phyloP scores from a whole-genome alignment of 352 stramenopile species.

The Globisporangium radiosum region DNA sequence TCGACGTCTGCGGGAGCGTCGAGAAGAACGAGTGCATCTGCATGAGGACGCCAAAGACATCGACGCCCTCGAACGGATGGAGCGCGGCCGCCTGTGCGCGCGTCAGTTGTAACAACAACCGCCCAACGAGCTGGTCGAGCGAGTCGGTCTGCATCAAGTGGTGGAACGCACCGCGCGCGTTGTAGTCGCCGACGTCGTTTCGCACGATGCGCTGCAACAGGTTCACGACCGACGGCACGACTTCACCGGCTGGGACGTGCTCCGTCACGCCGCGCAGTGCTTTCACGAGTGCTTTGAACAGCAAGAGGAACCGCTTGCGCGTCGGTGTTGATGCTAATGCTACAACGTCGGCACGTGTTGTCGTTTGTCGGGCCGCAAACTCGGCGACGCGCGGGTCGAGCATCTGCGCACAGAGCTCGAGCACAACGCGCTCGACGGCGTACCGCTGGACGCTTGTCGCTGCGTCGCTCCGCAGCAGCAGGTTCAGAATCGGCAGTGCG shows the following conservation, averaged over 20 bases:
- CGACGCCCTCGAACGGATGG: constrained; percentile 68
- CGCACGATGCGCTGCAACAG: constrained; percentile 72
- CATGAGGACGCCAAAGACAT: constrained; percentile 80
- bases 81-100: constrained; percentile 43
- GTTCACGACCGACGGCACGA: constrained; percentile 77
- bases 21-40: constrained; percentile 86
- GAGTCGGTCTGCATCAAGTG: constrained; percentile 74
- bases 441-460: constrained; percentile 63
- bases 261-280: constrained; percentile 51
- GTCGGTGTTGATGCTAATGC: constrained; percentile 16
- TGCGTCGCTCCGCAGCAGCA: constrained; percentile 50
- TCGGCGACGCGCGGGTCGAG: constrained; percentile 66
- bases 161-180: constrained; percentile 55
- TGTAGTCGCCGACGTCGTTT: constrained; percentile 79
- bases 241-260: constrained; percentile 49
- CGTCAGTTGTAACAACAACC: constrained; percentile 64
- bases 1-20: constrained; percentile 50
- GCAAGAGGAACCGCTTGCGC: constrained; percentile 41
- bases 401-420: constrained; percentile 72
- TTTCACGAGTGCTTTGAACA: constrained; percentile 69
- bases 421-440: constrained; percentile 66
- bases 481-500: constrained; percentile 55
- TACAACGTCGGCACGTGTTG: no score
- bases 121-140: constrained; percentile 69
- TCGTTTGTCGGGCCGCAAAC: constrained; percentile 14